Evolutionary conservation across 352 stramenopile species (phyloP), one percentile per base, ranked within the genome.

Genomic region (Thalassiosira oceanica): DNA sequence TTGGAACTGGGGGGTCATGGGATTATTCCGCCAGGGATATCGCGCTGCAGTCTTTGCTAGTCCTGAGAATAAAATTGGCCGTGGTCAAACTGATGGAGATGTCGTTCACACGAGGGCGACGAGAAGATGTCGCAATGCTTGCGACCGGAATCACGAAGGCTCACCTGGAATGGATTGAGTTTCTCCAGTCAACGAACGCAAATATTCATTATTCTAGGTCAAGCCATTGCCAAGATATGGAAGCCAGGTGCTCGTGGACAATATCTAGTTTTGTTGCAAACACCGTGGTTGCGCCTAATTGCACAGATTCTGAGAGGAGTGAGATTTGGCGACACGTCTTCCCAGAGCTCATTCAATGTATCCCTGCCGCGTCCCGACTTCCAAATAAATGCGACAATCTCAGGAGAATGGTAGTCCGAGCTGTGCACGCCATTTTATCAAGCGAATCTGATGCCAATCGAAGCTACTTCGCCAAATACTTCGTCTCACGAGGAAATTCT

Each of bases 311-410:
- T 24, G 41, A 24, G 31, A 55, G 26, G 27, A 44, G 56, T 8
- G 53, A 74, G 21, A 52, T 70, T 41, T 76, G 63, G 71, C 54
- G 36, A 5, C 49, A 74, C 23, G 60, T n/a, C 33, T 68, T 75
- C 18, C 53, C 62, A 42, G 39, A 56, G 37, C 31, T 80, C 21
- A n/a, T 71, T 21, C 57, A 80, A 39, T 71, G 63, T n/a, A 52
- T 80, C 51, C 57, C 71, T 15, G 27, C 33, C 60, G 48, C 76
- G 28, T 31, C 46, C 58, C 21, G 36, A 36, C 1, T 15, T 54
- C 31, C 49, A 35, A 52, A 37, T 15, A 35, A 51, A 53, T 24
- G 20, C 13, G 52, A 69, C 8, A 48, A 39, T 41, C 49, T 75
- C 10, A 21, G 44, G 21, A 37, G 27, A 54, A 58, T 65, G 6